Evolutionary conservation across 2,329 filamentous ascomycete species (phyloP).

Genomic region (Ascochyta koolunga): DNA sequence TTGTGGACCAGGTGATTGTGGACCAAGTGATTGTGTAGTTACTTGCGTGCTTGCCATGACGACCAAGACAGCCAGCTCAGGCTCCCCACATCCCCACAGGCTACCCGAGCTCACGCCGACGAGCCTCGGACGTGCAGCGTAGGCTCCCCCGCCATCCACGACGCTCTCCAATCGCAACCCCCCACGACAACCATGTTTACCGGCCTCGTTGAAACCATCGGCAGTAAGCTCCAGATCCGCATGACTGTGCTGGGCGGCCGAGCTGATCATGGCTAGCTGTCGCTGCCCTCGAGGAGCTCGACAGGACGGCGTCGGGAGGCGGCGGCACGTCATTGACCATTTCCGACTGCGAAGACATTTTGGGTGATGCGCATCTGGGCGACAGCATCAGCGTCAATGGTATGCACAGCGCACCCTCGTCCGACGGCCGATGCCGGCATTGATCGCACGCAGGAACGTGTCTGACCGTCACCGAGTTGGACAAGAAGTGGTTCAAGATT

Average conservation of each 20-base stretch:
- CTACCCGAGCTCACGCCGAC: conserved; percentile 21
- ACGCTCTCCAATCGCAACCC: conserved; percentile 19
- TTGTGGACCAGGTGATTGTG: conserved; percentile 8
- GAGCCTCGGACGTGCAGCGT: conserved; percentile 25
- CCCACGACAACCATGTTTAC: conserved; percentile 77
- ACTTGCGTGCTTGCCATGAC: conserved; percentile 10
- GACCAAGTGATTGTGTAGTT: too few relatives aligned
- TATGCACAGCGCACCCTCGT: conserved; percentile 30
- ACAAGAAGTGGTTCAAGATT: conserved; percentile 74
- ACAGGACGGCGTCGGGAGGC: conserved; percentile 71
- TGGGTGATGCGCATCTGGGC: conserved; percentile 82
- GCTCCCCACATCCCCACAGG: conserved; percentile 16
- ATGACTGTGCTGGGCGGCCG: conserved; percentile 19
- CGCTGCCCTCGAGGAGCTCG: conserved; percentile 78
- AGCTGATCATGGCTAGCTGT: conserved; percentile 67
- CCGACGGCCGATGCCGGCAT: background rate
- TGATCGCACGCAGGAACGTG: conserved; percentile 66
- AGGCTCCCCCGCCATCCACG: conserved; percentile 28
- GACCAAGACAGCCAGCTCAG: background rate
- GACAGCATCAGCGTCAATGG: conserved; percentile 97
- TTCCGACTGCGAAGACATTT: conserved; percentile 73
- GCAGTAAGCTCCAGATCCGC: conserved; percentile 66
- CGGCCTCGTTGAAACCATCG: conserved; percentile 70
- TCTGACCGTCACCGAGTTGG: conserved; percentile 84
- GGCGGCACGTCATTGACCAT: conserved; percentile 93